Conservation (phyloP, 768 basidiomycete genomes). For the Gyrodon lividus region DNA sequence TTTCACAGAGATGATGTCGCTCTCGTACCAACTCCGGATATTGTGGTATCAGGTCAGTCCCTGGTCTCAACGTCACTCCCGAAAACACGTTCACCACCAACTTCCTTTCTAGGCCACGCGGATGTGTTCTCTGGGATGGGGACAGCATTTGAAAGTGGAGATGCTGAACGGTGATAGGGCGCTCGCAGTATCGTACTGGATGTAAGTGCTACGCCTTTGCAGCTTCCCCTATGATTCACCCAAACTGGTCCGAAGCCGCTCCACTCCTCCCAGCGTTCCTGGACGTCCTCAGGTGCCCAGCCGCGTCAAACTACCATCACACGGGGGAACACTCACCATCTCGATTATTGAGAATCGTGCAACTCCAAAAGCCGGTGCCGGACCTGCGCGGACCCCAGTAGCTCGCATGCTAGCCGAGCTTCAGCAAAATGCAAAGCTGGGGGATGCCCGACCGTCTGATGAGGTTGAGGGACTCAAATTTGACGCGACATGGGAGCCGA, state of each 20-base stretch:
- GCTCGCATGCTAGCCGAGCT: constrained; percentile 58
- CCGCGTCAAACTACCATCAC: constrained; percentile 47
- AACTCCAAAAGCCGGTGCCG: constrained; percentile 36
- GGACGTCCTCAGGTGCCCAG: constrained; percentile 29
- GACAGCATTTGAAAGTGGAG: constrained; percentile 67
- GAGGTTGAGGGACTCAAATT: constrained; percentile 70
- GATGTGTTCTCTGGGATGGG: constrained; percentile 86
- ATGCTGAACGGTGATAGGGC: constrained; percentile 68
- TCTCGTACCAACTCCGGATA: constrained; percentile 91
- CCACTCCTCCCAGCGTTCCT: constrained; percentile 30
- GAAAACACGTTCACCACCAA: not conserved
- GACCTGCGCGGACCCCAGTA: constrained; percentile 53
- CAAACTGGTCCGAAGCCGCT: constrained; percentile 34
- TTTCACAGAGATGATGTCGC: constrained; percentile 77
- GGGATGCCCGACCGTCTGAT: constrained; percentile 59
- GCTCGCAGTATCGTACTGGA: constrained; percentile 82
- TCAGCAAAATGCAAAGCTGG: constrained; percentile 63
- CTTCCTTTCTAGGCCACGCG: constrained; percentile 52
- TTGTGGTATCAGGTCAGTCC: constrained; percentile 68
- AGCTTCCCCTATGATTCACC: not conserved
- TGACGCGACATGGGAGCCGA: constrained; percentile 76
- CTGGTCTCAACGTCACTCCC: not conserved
- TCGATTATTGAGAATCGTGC: constrained; percentile 59
- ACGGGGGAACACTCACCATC: constrained; percentile 74
- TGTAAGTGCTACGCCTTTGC: constrained; percentile 46